Conservation (phyloP, 805 yeast genomes). For the Candida succiphila region DNA sequence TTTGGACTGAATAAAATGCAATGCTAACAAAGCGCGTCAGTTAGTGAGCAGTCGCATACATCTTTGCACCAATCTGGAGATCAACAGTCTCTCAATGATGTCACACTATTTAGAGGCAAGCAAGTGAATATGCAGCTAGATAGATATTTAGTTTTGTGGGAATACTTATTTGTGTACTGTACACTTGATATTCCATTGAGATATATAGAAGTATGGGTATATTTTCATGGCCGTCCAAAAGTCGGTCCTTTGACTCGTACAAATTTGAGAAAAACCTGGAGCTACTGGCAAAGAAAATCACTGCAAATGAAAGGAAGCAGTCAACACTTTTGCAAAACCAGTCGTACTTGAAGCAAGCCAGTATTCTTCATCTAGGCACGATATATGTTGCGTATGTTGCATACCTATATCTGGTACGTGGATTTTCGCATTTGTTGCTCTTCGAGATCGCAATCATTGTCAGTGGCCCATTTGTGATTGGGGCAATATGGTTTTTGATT, state of each 20-base stretch:
- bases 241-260: constrained; percentile 29
- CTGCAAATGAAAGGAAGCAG: constrained; percentile 13
- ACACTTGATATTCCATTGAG: neutral
- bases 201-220: too few species aligned
- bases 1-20: too few species aligned
- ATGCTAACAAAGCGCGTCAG: too few species aligned
- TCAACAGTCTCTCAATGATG: too few species aligned
- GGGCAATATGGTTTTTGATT: constrained; percentile 6
- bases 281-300: constrained; percentile 25
- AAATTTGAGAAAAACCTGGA: constrained; percentile 33
- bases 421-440: neutral
- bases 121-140: too few species aligned
- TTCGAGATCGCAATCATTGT: neutral
- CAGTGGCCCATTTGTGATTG: constrained; percentile 7
- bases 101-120: too few species aligned
- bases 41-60: too few species aligned
- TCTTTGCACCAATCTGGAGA: too few species aligned
- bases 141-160: too few species aligned
- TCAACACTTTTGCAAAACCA: constrained; percentile 8
- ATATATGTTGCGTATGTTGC: constrained; percentile 15
- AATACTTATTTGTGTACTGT: too few species aligned
- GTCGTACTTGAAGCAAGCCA: constrained; percentile 7
- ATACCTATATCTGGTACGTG: constrained; percentile 9
- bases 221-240: neutral
- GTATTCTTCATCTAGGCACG: constrained; percentile 10